These are phyloP conservation scores for Neonectria sp. DNA, from an alignment of 2,329 filamentous ascomycete genomes.

Conservation along the genomic window DNA sequence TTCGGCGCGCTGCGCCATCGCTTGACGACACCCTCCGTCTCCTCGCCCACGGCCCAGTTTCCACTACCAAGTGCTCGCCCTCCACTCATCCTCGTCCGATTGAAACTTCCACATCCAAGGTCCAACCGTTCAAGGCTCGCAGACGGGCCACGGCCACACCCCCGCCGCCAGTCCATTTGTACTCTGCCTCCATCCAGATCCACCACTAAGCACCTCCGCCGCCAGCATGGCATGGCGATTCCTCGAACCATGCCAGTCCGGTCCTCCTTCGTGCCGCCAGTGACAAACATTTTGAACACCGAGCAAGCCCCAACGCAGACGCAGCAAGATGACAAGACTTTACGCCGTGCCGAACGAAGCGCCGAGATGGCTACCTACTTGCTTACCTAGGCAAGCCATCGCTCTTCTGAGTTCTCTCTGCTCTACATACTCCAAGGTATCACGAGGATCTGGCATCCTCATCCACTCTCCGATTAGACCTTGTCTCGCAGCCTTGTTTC, in stretches of 20 bases:
- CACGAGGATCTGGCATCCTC: constrained; percentile 42
- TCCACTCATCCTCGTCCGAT: constrained; percentile 37
- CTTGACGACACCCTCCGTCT: constrained; percentile 33
- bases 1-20: constrained; percentile 40
- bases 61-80: background rate
- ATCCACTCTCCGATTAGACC: constrained; percentile 41
- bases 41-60: constrained; percentile 8
- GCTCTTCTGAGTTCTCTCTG: background rate
- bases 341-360: constrained; percentile 28
- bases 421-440: constrained; percentile 17
- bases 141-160: constrained; percentile 20
- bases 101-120: constrained; percentile 34
- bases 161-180: constrained; percentile 27
- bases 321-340: constrained; percentile 17
- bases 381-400: background rate
- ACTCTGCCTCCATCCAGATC: constrained; percentile 22
- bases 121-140: constrained; percentile 24
- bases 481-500: constrained; percentile 41
- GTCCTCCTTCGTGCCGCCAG: constrained; percentile 19
- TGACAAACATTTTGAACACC: constrained; percentile 23
- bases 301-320: constrained; percentile 7
- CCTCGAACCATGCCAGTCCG: constrained; percentile 28
- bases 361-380: constrained; percentile 28
- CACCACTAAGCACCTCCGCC: constrained; percentile 29
- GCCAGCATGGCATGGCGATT: constrained; percentile 19